phyloP scores from a whole-genome alignment of 768 basidiomycete genomes.

The Pleurotus cornucopiae region DNA sequence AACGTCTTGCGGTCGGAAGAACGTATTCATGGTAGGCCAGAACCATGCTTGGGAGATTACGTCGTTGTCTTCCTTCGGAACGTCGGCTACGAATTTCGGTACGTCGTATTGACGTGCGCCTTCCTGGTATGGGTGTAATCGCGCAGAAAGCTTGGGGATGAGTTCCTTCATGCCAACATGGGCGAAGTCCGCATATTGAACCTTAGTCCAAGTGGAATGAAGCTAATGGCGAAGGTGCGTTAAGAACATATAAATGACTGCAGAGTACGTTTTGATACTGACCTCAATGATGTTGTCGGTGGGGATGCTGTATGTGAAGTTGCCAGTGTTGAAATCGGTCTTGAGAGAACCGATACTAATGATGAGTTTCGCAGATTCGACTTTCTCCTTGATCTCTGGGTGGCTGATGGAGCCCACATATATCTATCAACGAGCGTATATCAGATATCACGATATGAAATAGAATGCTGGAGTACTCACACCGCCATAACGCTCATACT shows the following conservation, averaged over 20 bases:
- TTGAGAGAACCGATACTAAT: slow-evolving; percentile 68
- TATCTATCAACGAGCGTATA: slow-evolving; percentile 38
- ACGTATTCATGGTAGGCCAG: slow-evolving; percentile 75
- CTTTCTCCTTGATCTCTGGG: slow-evolving; percentile 61
- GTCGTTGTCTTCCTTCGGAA: slow-evolving; percentile 48
- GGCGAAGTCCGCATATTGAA: slow-evolving; percentile 61
- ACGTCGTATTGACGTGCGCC: slow-evolving; percentile 41
- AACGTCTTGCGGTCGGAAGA: slow-evolving; percentile 71
- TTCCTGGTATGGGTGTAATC: slow-evolving; percentile 37
- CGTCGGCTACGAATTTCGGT: slow-evolving; percentile 33
- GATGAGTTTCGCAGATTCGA: slow-evolving; percentile 74
- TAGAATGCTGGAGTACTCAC: slow-evolving; percentile 37
- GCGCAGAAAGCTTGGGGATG: slow-evolving; percentile 66
- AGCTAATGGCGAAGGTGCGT: slow-evolving; percentile 36
- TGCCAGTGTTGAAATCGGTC: slow-evolving; percentile 86
- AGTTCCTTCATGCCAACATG: slow-evolving; percentile 73
- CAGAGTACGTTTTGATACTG: neutral
- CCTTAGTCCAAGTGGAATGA: slow-evolving; percentile 68
- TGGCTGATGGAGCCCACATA: slow-evolving; percentile 71
- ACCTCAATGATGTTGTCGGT: slow-evolving; percentile 61
- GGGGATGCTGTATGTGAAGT: slow-evolving; percentile 75
- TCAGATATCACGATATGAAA: neutral
- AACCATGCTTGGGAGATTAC: slow-evolving; percentile 75
- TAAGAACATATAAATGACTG: neutral
- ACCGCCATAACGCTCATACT: slow-evolving; percentile 71